Conservation (phyloP, 2,329 filamentous ascomycete genomes). For the Penicillium sp. region DNA sequence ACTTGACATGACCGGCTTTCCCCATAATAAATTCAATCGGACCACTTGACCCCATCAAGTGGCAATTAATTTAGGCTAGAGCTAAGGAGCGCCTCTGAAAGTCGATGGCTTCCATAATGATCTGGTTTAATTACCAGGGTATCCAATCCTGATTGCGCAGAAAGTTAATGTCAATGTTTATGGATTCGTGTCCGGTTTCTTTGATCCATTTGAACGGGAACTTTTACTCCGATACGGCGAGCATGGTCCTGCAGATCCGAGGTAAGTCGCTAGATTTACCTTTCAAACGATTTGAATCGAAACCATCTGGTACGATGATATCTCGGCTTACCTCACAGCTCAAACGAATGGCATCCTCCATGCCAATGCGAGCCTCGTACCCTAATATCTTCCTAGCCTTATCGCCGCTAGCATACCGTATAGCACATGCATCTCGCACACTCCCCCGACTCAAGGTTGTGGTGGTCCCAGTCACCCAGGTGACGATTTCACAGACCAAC, state of each 20-base stretch:
- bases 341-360: slow-evolving; percentile 53
- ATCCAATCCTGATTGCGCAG: slow-evolving; percentile 4
- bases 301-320: background rate
- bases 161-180: slow-evolving; percentile 15
- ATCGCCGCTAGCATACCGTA: slow-evolving; percentile 54
- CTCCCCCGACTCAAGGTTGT: slow-evolving; percentile 54
- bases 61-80: slow-evolving; percentile 5
- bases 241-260: slow-evolving; percentile 32
- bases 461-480: slow-evolving; percentile 48
- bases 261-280: background rate
- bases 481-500: slow-evolving; percentile 47
- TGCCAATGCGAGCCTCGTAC: slow-evolving; percentile 52
- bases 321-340: slow-evolving; percentile 47
- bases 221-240: slow-evolving; percentile 24
- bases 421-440: slow-evolving; percentile 55
- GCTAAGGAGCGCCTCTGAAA: slow-evolving; percentile 8
- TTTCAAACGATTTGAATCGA: background rate
- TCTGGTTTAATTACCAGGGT: slow-evolving; percentile 10
- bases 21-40: background rate
- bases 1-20: background rate
- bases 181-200: slow-evolving; percentile 2
- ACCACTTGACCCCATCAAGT: slow-evolving; percentile 1
- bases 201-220: background rate
- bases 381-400: slow-evolving; percentile 55
- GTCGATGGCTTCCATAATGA: slow-evolving; percentile 7